Base-by-base conservation (phyloP, 768 basidiomycete genomes). In the Kwoniella botswanensis region DNA sequence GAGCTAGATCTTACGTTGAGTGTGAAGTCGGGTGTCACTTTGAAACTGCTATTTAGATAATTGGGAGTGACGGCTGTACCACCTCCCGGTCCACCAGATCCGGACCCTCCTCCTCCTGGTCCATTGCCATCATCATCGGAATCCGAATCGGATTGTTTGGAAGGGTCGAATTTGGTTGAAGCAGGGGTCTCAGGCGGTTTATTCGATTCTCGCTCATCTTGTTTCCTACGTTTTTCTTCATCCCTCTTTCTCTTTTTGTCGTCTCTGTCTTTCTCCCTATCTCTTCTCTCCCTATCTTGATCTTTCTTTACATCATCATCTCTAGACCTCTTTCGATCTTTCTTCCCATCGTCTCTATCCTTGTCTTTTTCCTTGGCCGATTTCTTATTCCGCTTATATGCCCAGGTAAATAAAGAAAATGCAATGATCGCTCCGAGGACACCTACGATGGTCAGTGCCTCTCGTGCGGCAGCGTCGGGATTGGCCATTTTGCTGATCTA, bases 341-440 rank as follows among this genome's bases (percentile, higher is more conserved):
- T 59, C 46, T n/a, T 52, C 18, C 50, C 42, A 50, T 70, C 29
- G 15, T 62, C 60, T 52, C 42, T 50, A 9, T 11, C 65, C 2
- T 46, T 26, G n/a, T 50, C 66, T 9, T 60, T 46, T 10, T 11
- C 42, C 22, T 67, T 58, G 43, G 22, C 26, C 9, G 43, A 54
- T 61, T 52, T 56, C 52, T 50, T 59, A 24, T 41, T 53, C 10
- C 50, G 60, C 18, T 50, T 35, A 50, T 53, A 46, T 22, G 46
- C 55, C 35, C 54, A 57, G 15, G 29, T 53, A 44, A 68, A 90
- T 10, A 68, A 88, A 11, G 85, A 92, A 60, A 70, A 46, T n/a
- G 41, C 18, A 24, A 60, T 21, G 43, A 70, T 85, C 56, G 84
- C 82, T 1, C 93, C 92, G 75, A 91, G 90, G 59, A 94, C 87